These are phyloP conservation scores for Rhizopogon salebrosus DNA, from an alignment of 768 basidiomycete genomes.

Conservation along the genomic window DNA sequence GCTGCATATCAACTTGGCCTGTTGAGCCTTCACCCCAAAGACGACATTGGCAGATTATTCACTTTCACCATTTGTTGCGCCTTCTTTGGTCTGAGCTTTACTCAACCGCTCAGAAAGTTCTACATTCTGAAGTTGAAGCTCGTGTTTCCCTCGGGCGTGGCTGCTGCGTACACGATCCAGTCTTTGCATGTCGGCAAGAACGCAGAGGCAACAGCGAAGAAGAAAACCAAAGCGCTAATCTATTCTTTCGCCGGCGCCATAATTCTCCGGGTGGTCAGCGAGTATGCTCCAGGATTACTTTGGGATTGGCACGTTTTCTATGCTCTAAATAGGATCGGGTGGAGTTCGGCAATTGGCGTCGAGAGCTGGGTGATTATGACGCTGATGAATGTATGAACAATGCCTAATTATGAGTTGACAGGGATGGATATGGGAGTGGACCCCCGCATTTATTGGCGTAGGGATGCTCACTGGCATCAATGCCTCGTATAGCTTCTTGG, in stretches of 20 bases:
- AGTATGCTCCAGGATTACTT: conserved; percentile 52
- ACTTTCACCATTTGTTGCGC: conserved; percentile 45
- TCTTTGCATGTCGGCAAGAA: conserved; percentile 46
- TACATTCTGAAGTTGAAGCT: conserved; percentile 59
- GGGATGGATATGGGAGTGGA: conserved; percentile 15
- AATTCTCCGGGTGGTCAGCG: conserved; percentile 46
- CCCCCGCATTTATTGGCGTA: conserved; percentile 54
- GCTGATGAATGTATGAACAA: too few relatives aligned
- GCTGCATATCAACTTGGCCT: conserved; percentile 54
- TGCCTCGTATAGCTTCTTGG: conserved; percentile 46
- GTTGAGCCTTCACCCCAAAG: conserved; percentile 37
- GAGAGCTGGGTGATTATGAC: conserved; percentile 45
- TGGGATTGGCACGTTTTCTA: conserved; percentile 63
- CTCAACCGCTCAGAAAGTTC: conserved; percentile 54
- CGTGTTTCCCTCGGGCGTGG: conserved; percentile 57
- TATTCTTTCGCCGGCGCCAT: conserved; percentile 42
- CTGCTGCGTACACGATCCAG: conserved; percentile 59
- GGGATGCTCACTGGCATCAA: conserved; percentile 52
- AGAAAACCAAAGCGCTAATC: conserved; percentile 48
- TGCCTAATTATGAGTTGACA: not conserved
- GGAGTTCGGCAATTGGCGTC: conserved; percentile 48
- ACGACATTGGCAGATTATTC: conserved; percentile 52
- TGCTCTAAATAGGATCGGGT: conserved; percentile 52
- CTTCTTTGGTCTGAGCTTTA: conserved; percentile 63
- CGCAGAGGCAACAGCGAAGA: conserved; percentile 44